A percentile compares a stretch with the other conserved stretches of the same genome.
These are phyloP conservation scores for Globisporangium polare DNA, from an alignment of 352 stramenopile genomes.

Conservation along the genomic window DNA sequence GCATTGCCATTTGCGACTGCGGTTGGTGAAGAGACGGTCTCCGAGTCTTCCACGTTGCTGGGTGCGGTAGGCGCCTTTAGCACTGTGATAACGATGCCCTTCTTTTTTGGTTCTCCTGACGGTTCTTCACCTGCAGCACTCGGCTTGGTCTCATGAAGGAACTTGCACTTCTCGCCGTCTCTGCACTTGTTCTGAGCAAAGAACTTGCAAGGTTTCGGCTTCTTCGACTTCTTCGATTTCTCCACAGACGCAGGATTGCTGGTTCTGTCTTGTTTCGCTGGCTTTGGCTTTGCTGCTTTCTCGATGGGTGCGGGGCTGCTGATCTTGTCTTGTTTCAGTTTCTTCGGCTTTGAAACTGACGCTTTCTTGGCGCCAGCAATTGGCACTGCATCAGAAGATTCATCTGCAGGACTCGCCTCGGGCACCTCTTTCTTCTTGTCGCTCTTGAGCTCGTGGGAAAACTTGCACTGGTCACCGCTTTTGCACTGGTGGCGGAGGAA, in stretches of 20 bases:
- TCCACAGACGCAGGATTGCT: not conserved
- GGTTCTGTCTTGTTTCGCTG: conserved; percentile 11
- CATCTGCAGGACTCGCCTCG: not conserved
- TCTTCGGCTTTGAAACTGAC: not conserved
- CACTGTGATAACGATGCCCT: conserved; percentile 13
- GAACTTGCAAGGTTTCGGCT: conserved; percentile 34
- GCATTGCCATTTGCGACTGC: not conserved
- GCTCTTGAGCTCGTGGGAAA: conserved; percentile 34
- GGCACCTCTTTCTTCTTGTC: not conserved
- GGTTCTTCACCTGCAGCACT: conserved; percentile 7
- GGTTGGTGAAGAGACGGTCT: not conserved
- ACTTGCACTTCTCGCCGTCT: conserved; percentile 30
- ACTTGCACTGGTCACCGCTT: conserved; percentile 64
- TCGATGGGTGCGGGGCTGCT: not conserved
- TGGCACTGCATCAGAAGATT: not conserved
- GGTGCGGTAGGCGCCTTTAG: not conserved
- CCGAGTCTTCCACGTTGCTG: not conserved
- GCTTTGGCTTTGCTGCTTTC: conserved; percentile 1
- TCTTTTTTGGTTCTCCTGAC: not conserved
- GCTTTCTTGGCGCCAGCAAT: not conserved
- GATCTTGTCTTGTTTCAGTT: conserved; percentile 10
- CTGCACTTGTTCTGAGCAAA: conserved; percentile 50
- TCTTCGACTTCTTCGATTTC: conserved; percentile 9
- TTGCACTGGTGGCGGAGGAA: conserved; percentile 54
- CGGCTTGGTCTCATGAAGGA: conserved; percentile 15